Conservation (phyloP, 2,329 filamentous ascomycete species). For the Coniella lustricola region DNA sequence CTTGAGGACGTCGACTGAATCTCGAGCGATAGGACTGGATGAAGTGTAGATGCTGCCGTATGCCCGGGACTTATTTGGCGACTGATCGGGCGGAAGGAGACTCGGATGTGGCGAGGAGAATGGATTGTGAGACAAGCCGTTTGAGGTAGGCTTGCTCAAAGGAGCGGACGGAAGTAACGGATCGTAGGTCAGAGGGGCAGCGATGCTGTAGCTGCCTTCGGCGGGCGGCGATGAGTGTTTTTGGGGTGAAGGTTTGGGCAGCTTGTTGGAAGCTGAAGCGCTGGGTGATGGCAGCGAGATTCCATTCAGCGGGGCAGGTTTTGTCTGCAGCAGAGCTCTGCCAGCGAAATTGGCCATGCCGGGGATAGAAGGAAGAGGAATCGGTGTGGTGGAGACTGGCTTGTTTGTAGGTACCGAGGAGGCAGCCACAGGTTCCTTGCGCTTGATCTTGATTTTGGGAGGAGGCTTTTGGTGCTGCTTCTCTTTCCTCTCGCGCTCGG, state of each 20-base stretch:
- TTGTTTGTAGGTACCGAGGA: constrained; percentile 20
- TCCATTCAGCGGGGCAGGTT: constrained; percentile 8
- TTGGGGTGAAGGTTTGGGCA: constrained; percentile 14
- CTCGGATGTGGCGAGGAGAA: constrained; percentile 38
- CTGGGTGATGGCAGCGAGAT: constrained; percentile 10
- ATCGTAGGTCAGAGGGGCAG: constrained; percentile 4
- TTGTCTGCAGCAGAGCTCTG: constrained; percentile 4
- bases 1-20: constrained; percentile 7
- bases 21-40: constrained; percentile 21
- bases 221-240: constrained; percentile 13
- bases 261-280: constrained; percentile 2
- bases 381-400: constrained; percentile 18
- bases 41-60: constrained; percentile 32
- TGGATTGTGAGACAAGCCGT: constrained; percentile 28
- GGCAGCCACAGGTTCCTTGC: constrained; percentile 27
- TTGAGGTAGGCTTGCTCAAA: constrained; percentile 21
- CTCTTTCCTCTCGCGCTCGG: constrained; percentile 44
- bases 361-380: constrained; percentile 14
- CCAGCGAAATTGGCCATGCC: constrained; percentile 6
- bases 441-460: constrained; percentile 46
- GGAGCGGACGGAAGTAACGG: constrained; percentile 2
- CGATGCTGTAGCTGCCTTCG: not conserved
- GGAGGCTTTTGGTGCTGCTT: constrained; percentile 53
- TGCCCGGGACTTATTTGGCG: constrained; percentile 32
- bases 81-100: constrained; percentile 34